phyloP scores from a whole-genome alignment of 2,329 filamentous ascomycete species.

The Dothideomycetidae sp. region DNA sequence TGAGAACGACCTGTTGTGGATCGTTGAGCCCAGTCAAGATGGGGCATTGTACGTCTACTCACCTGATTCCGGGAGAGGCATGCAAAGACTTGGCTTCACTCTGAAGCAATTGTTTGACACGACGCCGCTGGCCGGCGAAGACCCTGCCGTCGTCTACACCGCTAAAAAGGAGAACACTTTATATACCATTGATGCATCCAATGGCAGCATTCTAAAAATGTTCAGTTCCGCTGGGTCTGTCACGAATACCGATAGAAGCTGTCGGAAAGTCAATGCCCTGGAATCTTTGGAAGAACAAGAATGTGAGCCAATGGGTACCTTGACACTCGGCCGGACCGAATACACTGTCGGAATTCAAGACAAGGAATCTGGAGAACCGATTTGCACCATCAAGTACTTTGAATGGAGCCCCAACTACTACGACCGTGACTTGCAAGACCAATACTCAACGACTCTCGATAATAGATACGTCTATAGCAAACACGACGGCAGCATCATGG shows the following conservation, averaged over 20 bases:
- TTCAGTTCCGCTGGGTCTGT: conserved; percentile 61
- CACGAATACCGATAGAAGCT: conserved; percentile 58
- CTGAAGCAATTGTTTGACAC: conserved; percentile 84
- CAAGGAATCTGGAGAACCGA: conserved; percentile 53
- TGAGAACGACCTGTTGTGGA: conserved; percentile 76
- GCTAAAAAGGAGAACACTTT: conserved; percentile 83
- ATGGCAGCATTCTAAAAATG: conserved; percentile 66
- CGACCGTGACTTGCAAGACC: conserved; percentile 71
- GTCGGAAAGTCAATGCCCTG: conserved; percentile 52
- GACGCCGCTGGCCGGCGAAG: conserved; percentile 59
- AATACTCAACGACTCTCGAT: conserved; percentile 70
- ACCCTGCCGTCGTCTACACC: conserved; percentile 72
- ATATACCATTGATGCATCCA: conserved; percentile 77
- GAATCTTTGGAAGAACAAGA: conserved; percentile 45
- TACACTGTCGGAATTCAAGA: conserved; percentile 81
- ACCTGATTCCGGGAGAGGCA: conserved; percentile 45
- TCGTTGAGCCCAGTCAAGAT: conserved; percentile 80
- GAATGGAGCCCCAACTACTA: conserved; percentile 92
- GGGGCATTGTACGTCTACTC: conserved; percentile 79
- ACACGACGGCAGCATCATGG: conserved; percentile 71
- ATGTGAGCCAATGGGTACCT: conserved; percentile 64
- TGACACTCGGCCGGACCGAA: conserved; percentile 74
- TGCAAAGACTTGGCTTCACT: conserved; percentile 54
- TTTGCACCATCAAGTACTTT: conserved; percentile 82
- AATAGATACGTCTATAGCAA: conserved; percentile 78